phyloP scores from a whole-genome alignment of 352 stramenopile genomes.

The Thalassiosira mediterranea region DNA sequence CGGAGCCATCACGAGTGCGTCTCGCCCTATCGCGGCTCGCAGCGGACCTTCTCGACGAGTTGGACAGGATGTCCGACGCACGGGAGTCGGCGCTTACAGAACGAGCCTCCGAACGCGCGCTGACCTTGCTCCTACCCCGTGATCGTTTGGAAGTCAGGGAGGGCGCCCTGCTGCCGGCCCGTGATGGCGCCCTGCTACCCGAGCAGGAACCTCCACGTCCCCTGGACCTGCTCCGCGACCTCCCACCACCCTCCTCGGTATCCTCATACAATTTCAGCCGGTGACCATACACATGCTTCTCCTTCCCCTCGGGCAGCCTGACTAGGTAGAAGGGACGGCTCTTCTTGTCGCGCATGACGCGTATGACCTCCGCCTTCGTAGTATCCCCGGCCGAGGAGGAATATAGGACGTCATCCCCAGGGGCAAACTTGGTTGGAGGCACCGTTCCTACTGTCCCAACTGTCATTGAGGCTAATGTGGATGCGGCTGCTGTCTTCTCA shows the following conservation, averaged over 20 bases:
- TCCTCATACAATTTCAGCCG: conserved; percentile 22
- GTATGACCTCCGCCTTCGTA: conserved; percentile 20
- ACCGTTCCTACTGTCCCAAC: conserved; percentile 9
- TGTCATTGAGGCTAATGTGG: background rate
- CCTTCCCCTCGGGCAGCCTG: conserved; percentile 25
- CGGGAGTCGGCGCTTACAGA: background rate
- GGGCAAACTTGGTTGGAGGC: conserved; percentile 12
- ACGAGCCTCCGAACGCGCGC: background rate
- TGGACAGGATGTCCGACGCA: background rate
- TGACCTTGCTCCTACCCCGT: background rate
- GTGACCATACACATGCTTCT: conserved; percentile 56
- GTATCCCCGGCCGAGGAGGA: conserved; percentile 39
- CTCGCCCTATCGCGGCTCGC: background rate
- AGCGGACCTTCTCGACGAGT: background rate
- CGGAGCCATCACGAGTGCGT: background rate
- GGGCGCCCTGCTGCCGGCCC: background rate
- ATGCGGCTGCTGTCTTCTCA: background rate
- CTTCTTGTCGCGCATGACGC: conserved; percentile 45
- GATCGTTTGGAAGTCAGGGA: too few relatives aligned
- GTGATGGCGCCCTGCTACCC: too few relatives aligned
- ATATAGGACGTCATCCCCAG: conserved; percentile 40
- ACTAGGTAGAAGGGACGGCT: conserved; percentile 50
- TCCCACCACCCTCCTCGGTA: background rate
- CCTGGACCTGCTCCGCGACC: background rate
- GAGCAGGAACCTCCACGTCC: too few relatives aligned